Percentiles rank a stretch among this genome's conserved stretches.
Conservation (phyloP, 192 early-diverging fungal species). For the Fimicolochytrium jonesii region DNA sequence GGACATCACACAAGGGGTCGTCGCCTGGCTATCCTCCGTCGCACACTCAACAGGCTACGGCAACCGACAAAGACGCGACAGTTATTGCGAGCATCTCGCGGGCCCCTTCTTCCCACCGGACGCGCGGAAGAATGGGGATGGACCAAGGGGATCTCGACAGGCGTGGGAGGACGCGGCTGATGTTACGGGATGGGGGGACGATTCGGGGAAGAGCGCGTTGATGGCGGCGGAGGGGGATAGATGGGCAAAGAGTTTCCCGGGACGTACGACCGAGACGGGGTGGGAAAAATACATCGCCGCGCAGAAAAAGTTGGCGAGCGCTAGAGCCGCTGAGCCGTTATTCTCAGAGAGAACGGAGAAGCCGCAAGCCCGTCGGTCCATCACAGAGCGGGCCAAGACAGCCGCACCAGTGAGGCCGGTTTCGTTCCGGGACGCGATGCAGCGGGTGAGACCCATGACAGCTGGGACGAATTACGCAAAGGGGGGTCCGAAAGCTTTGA, state of each 20-base stretch:
- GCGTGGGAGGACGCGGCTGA: too few relatives aligned
- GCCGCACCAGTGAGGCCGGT: neutral
- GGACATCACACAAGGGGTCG: neutral
- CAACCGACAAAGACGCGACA: constrained; percentile 14
- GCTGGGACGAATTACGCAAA: constrained; percentile 13
- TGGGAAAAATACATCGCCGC: too few relatives aligned
- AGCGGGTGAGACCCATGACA: constrained; percentile 15
- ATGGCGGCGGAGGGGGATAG: too few relatives aligned
- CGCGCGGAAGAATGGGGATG: neutral
- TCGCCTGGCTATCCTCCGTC: neutral
- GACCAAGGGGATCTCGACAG: too few relatives aligned
- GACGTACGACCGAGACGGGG: too few relatives aligned
- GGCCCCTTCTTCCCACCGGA: constrained; percentile 44
- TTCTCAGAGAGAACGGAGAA: neutral
- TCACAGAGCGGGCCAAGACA: neutral
- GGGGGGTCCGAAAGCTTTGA: neutral
- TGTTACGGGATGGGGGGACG: too few relatives aligned
- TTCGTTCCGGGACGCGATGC: neutral
- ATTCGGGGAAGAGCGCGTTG: too few relatives aligned
- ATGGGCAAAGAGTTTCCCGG: too few relatives aligned
- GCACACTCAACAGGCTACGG: neutral
- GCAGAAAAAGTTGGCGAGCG: too few relatives aligned
- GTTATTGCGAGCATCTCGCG: constrained; percentile 43
- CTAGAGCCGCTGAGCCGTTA: neutral
- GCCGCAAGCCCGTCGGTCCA: neutral